phyloP scores from a whole-genome alignment of 495 filamentous ascomycete species.

The Saxophila tyrrhenica region DNA sequence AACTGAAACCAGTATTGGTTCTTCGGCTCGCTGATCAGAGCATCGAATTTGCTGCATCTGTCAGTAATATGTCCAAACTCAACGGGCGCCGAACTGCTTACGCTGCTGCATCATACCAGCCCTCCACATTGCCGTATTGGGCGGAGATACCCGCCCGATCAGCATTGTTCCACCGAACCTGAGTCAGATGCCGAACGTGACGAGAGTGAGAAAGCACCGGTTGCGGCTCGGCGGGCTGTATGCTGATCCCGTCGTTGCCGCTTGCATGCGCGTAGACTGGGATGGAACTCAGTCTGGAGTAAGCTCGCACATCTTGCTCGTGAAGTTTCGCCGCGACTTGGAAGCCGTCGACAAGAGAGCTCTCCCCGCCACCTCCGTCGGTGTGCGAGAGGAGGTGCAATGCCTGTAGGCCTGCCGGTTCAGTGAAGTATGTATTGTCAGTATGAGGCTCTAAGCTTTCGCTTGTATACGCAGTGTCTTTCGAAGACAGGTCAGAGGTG shows the following conservation, averaged over 20 bases:
- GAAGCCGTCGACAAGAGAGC: slow-evolving; percentile 76
- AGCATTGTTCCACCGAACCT: slow-evolving; percentile 85
- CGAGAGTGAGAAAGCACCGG: slow-evolving; percentile 55
- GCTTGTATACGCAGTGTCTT: slow-evolving; percentile 89
- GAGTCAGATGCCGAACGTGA: slow-evolving; percentile 36
- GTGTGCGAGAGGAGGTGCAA: slow-evolving; percentile 81
- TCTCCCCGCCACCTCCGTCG: slow-evolving; percentile 53
- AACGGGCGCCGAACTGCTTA: slow-evolving; percentile 16
- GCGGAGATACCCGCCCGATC: slow-evolving; percentile 52
- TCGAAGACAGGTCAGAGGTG: slow-evolving; percentile 71
- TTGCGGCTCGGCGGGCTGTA: slow-evolving; percentile 52
- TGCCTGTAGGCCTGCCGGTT: slow-evolving; percentile 77
- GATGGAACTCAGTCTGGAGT: slow-evolving; percentile 38
- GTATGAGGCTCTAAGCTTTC: slow-evolving; percentile 69
- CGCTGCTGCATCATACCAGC: slow-evolving; percentile 68
- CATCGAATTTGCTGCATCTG: slow-evolving; percentile 13
- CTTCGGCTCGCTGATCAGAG: slow-evolving; percentile 12
- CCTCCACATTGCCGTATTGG: slow-evolving; percentile 34
- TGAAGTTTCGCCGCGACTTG: slow-evolving; percentile 48
- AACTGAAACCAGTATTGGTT: slow-evolving; percentile 63
- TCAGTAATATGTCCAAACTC: no score
- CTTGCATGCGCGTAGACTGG: slow-evolving; percentile 64
- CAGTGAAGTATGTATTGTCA: slow-evolving; percentile 87
- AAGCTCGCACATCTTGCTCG: slow-evolving; percentile 38
- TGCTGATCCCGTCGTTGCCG: slow-evolving; percentile 70